These are phyloP conservation scores for Nakazawaea holstii DNA, from an alignment of 805 yeast species.

Conservation along the genomic window DNA sequence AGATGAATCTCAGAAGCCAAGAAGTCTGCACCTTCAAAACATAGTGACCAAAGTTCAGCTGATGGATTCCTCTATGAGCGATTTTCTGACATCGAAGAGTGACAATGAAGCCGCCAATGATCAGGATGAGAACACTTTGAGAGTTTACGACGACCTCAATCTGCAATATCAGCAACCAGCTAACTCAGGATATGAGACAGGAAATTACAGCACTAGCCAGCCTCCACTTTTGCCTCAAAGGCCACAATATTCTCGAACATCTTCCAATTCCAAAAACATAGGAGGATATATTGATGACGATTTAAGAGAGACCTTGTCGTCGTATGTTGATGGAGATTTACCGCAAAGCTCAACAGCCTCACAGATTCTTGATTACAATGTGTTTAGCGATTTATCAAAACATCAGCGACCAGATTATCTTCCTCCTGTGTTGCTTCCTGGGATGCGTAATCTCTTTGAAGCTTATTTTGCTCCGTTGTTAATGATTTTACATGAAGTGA, in stretches of 20 bases:
- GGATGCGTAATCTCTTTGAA: conserved; percentile 26
- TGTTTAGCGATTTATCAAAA: conserved; percentile 27
- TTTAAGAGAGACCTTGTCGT: conserved; percentile 1
- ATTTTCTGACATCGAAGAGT: conserved; percentile 11
- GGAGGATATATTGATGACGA: conserved; percentile 7
- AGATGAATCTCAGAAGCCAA: neutral
- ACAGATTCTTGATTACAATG: conserved; percentile 16
- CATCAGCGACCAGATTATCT: conserved; percentile 16
- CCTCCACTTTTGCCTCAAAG: neutral
- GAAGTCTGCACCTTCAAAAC: neutral
- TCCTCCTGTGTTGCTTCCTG: conserved; percentile 32
- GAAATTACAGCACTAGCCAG: no score
- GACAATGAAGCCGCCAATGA: conserved; percentile 15
- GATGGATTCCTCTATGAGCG: conserved; percentile 11
- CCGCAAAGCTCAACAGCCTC: neutral
- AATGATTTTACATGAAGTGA: conserved; percentile 31
- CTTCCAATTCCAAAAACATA: conserved; percentile 14
- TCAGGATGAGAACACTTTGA: conserved; percentile 20
- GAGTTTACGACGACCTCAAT: neutral
- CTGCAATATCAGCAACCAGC: no score
- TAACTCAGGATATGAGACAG: no score
- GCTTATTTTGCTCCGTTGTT: conserved; percentile 37
- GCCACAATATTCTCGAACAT: neutral
- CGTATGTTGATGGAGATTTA: neutral
- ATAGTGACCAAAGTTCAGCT: conserved; percentile 4